phyloP scores from a whole-genome alignment of 2,329 filamentous ascomycete genomes.

The Colletotrichum australisinense region DNA sequence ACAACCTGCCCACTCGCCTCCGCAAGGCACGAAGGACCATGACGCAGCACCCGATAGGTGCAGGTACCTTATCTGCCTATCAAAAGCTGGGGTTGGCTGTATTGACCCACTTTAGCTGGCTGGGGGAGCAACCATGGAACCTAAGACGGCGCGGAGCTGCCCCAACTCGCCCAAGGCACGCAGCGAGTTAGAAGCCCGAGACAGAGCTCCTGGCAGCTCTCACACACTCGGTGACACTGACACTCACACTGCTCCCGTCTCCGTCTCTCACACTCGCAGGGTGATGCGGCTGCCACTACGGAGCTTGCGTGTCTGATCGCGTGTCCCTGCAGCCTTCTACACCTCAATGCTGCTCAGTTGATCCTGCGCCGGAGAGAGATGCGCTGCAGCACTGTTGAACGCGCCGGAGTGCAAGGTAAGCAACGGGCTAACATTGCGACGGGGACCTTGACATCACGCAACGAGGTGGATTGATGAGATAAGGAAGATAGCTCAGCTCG shows the following conservation, averaged over 20 bases:
- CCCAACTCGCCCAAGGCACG: conserved; percentile 10
- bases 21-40: conserved; percentile 25
- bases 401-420: neutral
- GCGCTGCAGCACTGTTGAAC: neutral
- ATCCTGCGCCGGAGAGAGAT: neutral
- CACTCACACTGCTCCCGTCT: conserved; percentile 5
- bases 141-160: neutral
- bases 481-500: neutral
- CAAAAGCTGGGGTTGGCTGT: conserved; percentile 1
- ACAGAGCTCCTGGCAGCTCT: conserved; percentile 31
- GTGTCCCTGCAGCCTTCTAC: conserved; percentile 30
- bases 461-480: neutral
- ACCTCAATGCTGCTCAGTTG: neutral
- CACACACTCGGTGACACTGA: conserved; percentile 28
- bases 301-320: conserved; percentile 37
- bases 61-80: conserved; percentile 9
- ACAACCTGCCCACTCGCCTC: conserved; percentile 32
- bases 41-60: conserved; percentile 25
- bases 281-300: conserved; percentile 27
- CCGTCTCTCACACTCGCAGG: neutral
- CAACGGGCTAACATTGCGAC: neutral
- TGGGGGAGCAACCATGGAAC: conserved; percentile 5
- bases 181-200: conserved; percentile 15
- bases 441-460: neutral
- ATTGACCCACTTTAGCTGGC: conserved; percentile 1